A percentile compares a stretch with the other conserved stretches of the same genome.
These are phyloP conservation scores for Plantago elongata DNA, from an alignment of 257 asterid genomes.

Conservation along the genomic window DNA sequence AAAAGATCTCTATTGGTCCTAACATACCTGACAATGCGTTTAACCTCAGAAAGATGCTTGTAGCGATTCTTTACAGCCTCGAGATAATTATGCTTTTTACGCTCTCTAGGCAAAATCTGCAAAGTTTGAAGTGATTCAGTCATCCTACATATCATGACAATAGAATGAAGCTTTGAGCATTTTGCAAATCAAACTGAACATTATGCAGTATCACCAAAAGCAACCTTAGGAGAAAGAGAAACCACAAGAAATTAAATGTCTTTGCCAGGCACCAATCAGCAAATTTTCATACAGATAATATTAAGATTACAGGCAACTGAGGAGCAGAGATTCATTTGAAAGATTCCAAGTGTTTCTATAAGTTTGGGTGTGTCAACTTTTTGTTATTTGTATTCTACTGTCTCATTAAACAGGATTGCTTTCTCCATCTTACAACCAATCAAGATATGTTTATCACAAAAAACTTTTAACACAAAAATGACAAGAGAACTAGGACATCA, in stretches of 20 bases:
- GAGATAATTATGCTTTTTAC: conserved; percentile 67
- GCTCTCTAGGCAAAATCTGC: conserved; percentile 93
- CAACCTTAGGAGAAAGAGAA: too few species aligned
- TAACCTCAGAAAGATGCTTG: conserved; percentile 87
- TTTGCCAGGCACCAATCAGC: too few species aligned
- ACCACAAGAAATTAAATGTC: too few species aligned
- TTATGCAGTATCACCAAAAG: too few species aligned
- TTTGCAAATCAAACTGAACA: too few species aligned
- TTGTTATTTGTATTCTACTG: background rate
- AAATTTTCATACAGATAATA: too few species aligned
- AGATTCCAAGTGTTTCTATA: background rate
- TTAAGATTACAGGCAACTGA: too few species aligned
- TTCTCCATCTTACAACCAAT: background rate
- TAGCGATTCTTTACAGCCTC: conserved; percentile 87
- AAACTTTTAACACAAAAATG: background rate
- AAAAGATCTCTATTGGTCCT: background rate
- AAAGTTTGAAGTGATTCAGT: conserved; percentile 15
- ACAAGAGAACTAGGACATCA: background rate
- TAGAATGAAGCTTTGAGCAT: too few species aligned
- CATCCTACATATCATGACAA: background rate
- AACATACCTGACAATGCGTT: conserved; percentile 81
- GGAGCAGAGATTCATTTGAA: background rate
- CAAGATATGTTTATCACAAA: background rate
- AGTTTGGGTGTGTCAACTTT: background rate
- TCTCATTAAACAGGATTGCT: background rate